phyloP scores from a whole-genome alignment of 176 grass and related monocot genomes.

The Thalia dealbata region DNA sequence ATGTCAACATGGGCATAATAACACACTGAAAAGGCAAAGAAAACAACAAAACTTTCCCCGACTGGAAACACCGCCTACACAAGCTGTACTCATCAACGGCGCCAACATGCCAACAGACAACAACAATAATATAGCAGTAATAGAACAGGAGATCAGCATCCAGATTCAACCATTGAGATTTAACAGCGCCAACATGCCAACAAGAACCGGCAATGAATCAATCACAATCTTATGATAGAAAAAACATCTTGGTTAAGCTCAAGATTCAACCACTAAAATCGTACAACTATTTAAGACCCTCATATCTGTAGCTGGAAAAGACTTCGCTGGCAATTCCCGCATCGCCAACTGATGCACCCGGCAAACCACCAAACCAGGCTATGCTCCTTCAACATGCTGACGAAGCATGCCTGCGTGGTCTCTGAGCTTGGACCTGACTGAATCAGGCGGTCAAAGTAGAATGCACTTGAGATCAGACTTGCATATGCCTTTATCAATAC shows the following conservation, averaged over 20 bases:
- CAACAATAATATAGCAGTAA: not conserved
- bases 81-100: not conserved
- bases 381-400: not conserved
- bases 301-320: too few relatives aligned
- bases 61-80: not conserved
- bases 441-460: not conserved
- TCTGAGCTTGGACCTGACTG: not conserved
- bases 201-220: not conserved
- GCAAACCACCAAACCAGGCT: not conserved
- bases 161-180: too few relatives aligned
- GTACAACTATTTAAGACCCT: too few relatives aligned
- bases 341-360: not conserved
- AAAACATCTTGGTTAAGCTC: too few relatives aligned
- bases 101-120: not conserved
- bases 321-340: too few relatives aligned
- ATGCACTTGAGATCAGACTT: not conserved
- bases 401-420: not conserved
- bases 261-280: too few relatives aligned
- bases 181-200: not conserved
- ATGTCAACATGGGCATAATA: too few relatives aligned
- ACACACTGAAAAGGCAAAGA: too few relatives aligned
- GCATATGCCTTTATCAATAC: conserved; percentile 30
- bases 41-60: too few relatives aligned
- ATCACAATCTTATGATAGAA: too few relatives aligned
- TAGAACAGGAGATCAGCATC: too few relatives aligned